A percentile compares a stretch with the other conserved stretches of the same genome.
These are phyloP conservation scores for Colletotrichum lindemuthianum DNA, from an alignment of 2,329 filamentous ascomycete genomes.

Conservation along the genomic window DNA sequence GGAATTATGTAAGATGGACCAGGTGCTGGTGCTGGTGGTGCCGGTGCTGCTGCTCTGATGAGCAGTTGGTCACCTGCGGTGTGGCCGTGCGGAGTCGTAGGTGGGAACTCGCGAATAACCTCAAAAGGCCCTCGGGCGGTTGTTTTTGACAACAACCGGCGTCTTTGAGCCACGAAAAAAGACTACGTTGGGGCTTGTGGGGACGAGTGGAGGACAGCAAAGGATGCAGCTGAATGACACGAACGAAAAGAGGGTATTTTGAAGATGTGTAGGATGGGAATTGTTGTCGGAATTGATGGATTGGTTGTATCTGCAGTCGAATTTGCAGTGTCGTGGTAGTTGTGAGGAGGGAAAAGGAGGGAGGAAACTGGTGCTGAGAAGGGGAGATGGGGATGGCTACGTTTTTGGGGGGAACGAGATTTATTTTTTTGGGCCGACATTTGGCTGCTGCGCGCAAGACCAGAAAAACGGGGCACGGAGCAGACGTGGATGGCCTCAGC, in stretches of 20 bases:
- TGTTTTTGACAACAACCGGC: slow-evolving; percentile 34
- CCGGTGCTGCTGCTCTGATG: slow-evolving; percentile 31
- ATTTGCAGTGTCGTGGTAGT: slow-evolving; percentile 48
- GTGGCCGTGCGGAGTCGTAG: slow-evolving; percentile 36
- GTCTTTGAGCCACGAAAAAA: slow-evolving; percentile 37
- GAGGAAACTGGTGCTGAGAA: slow-evolving; percentile 42
- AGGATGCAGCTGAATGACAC: slow-evolving; percentile 43
- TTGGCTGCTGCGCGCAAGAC: slow-evolving; percentile 47
- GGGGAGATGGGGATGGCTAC: slow-evolving; percentile 61
- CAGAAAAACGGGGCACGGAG: slow-evolving; percentile 60
- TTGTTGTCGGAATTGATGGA: slow-evolving; percentile 53
- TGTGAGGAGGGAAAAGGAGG: slow-evolving; percentile 42
- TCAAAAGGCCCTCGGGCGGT: slow-evolving; percentile 30
- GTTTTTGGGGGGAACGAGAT: slow-evolving; percentile 57
- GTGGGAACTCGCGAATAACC: slow-evolving; percentile 39
- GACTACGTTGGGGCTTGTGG: slow-evolving; percentile 38
- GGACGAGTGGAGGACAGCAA: slow-evolving; percentile 39
- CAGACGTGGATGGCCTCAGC: slow-evolving; percentile 36
- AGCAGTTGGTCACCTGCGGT: slow-evolving; percentile 34
- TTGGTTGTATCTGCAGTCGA: slow-evolving; percentile 44
- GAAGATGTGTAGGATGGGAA: slow-evolving; percentile 44
- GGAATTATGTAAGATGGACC: slow-evolving; percentile 36
- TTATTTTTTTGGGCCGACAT: slow-evolving; percentile 51
- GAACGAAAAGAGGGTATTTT: slow-evolving; percentile 50
- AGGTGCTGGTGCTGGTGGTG: slow-evolving; percentile 10